phyloP scores from a whole-genome alignment of 176 grass and related monocot species.

The Carex pumila region DNA sequence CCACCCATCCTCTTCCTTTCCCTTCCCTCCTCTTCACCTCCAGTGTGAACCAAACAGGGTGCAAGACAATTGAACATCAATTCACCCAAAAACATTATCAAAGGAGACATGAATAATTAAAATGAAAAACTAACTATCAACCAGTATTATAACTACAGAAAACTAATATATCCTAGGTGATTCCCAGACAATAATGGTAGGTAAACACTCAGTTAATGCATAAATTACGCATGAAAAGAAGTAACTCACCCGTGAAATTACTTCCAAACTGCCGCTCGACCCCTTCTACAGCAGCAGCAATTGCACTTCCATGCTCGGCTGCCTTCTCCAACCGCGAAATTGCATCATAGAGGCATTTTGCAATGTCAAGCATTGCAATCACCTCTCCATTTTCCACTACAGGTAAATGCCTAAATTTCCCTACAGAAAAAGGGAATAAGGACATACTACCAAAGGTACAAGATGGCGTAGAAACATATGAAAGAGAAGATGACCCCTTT shows the following conservation, averaged over 20 bases:
- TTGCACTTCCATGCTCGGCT: constrained; percentile 89
- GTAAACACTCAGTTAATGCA: not conserved
- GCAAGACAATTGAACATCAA: not conserved
- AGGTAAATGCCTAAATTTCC: constrained; percentile 99
- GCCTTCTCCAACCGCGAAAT: constrained; percentile 96
- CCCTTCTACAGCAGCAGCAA: constrained; percentile 94
- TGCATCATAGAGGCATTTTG: constrained; percentile 94
- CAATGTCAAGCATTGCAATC: constrained; percentile 98
- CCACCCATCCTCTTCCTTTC: not conserved
- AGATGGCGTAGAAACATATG: not conserved
- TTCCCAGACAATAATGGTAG: not conserved
- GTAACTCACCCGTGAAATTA: constrained; percentile 60
- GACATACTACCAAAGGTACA: not conserved
- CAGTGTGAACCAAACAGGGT: not conserved
- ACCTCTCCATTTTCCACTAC: constrained; percentile 99
- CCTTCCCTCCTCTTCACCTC: not conserved
- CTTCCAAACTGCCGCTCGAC: constrained; percentile 82
- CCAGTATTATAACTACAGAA: not conserved
- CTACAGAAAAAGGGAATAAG: constrained; percentile 35
- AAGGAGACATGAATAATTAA: not conserved
- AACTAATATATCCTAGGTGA: not conserved
- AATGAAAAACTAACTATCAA: not conserved
- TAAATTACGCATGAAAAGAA: not conserved
- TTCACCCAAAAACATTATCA: not conserved
- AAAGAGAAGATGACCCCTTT: not conserved